A percentile compares a stretch with the other conserved stretches of the same genome.
Evolutionary conservation across 305 asterid genomes (phyloP).

Genomic region (Withania somnifera): DNA sequence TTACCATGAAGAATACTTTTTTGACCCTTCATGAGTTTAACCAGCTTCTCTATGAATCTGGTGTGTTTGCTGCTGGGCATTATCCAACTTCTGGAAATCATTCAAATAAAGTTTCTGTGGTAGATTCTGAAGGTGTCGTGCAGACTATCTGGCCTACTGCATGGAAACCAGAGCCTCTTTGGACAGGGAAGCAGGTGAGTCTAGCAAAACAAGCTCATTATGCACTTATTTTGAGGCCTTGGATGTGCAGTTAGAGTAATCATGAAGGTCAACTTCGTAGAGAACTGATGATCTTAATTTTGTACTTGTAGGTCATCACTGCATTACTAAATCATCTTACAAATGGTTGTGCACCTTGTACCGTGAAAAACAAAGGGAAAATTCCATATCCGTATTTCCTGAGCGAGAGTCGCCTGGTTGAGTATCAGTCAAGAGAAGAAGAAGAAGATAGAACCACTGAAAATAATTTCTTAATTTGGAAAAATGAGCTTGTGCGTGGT

Average conservation of each 20-base stretch:
- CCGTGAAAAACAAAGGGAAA: conserved; percentile 69
- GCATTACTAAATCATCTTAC: conserved; percentile 81
- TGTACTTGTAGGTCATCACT: conserved; percentile 58
- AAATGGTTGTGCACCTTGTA: conserved; percentile 69
- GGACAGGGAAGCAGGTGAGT: conserved; percentile 98
- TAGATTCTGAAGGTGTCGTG: conserved; percentile 55
- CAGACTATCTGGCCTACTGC: conserved; percentile 61
- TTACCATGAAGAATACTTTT: conserved; percentile 82
- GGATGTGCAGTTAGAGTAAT: neutral
- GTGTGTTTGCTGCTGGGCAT: conserved; percentile 42
- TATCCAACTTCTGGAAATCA: conserved; percentile 27
- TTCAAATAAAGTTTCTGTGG: conserved; percentile 37
- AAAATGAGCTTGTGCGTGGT: conserved; percentile 91
- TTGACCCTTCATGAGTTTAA: conserved; percentile 66
- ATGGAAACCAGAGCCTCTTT: conserved; percentile 92
- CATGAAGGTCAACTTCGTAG: neutral
- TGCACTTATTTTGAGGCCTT: neutral
- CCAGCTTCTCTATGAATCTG: conserved; percentile 90
- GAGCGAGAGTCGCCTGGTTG: conserved; percentile 20
- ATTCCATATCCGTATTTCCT: conserved; percentile 65
- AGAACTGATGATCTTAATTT: neutral
- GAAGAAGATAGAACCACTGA: conserved; percentile 67
- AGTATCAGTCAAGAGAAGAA: conserved; percentile 21
- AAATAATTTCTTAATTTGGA: conserved; percentile 68
- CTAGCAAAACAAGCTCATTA: neutral